A percentile compares a stretch with the other conserved stretches of the same genome.
phyloP scores from a whole-genome alignment of 495 filamentous ascomycete species.

The Collariella sp. region DNA sequence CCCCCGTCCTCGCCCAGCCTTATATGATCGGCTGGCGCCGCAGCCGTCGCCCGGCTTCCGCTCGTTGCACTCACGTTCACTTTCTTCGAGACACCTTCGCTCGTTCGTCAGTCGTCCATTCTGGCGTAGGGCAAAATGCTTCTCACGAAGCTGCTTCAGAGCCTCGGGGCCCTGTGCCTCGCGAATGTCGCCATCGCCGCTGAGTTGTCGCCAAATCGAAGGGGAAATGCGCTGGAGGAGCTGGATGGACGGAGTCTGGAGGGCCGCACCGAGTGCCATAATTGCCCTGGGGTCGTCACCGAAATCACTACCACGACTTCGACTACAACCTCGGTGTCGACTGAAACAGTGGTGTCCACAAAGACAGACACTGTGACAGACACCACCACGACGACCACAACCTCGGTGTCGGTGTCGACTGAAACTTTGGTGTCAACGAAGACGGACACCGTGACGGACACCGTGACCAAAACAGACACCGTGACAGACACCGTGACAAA shows the following conservation, averaged over 20 bases:
- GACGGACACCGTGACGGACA: background rate
- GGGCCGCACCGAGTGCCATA: no score
- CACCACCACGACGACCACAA: background rate
- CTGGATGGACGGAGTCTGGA: background rate
- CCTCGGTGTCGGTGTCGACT: background rate
- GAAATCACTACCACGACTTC: background rate
- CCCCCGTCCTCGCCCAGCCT: constrained; percentile 7
- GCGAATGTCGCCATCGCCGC: constrained; percentile 12
- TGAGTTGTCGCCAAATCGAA: constrained; percentile 8
- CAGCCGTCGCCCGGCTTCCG: constrained; percentile 3
- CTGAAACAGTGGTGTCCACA: background rate
- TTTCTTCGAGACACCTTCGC: constrained; percentile 9
- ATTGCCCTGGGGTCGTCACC: background rate
- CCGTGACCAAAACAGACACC: background rate
- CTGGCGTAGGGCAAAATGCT: constrained; percentile 18
- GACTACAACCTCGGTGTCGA: background rate
- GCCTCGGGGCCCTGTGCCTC: constrained; percentile 22
- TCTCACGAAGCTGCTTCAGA: constrained; percentile 21
- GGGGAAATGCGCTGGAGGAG: constrained; percentile 10
- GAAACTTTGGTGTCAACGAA: background rate
- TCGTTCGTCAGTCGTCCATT: constrained; percentile 14
- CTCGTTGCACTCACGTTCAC: constrained; percentile 22
- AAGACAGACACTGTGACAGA: background rate
- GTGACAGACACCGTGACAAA: background rate
- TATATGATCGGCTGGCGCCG: constrained; percentile 26